Conservation (phyloP, 768 basidiomycete genomes). For the Termitomyces sp. region DNA sequence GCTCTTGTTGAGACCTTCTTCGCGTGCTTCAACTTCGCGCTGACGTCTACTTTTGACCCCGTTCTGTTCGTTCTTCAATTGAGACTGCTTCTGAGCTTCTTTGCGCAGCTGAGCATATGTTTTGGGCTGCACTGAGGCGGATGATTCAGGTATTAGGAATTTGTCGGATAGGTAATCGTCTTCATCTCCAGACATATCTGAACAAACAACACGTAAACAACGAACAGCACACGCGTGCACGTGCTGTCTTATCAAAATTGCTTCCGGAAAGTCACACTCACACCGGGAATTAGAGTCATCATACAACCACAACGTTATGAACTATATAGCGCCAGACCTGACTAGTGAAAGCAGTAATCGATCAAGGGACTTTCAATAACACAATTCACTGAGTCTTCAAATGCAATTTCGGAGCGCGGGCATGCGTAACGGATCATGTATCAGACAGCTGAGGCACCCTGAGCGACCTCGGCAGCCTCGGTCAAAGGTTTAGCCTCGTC, state of each 20-base stretch:
- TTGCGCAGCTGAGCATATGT: conserved; percentile 72
- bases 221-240: neutral
- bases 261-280: neutral
- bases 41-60: conserved; percentile 58
- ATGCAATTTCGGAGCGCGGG: conserved; percentile 31
- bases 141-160: conserved; percentile 48
- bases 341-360: conserved; percentile 17
- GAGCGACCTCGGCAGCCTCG: conserved; percentile 19
- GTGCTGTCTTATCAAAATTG: neutral
- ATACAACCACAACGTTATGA: conserved; percentile 21
- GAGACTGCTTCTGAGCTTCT: conserved; percentile 51
- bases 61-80: conserved; percentile 63
- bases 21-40: conserved; percentile 66
- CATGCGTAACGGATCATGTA: conserved; percentile 18
- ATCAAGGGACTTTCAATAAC: conserved; percentile 9
- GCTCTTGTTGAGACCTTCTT: conserved; percentile 74
- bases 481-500: conserved; percentile 29
- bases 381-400: conserved; percentile 16
- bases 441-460: conserved; percentile 20
- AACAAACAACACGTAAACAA: conserved; percentile 17
- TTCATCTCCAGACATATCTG: conserved; percentile 62
- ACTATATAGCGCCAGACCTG: conserved; percentile 41
- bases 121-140: conserved; percentile 35
- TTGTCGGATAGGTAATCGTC: conserved; percentile 83
- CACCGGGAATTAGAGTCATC: conserved; percentile 8